Conservation (phyloP, 2,329 filamentous ascomycete genomes). For the Penicillium sp. region DNA sequence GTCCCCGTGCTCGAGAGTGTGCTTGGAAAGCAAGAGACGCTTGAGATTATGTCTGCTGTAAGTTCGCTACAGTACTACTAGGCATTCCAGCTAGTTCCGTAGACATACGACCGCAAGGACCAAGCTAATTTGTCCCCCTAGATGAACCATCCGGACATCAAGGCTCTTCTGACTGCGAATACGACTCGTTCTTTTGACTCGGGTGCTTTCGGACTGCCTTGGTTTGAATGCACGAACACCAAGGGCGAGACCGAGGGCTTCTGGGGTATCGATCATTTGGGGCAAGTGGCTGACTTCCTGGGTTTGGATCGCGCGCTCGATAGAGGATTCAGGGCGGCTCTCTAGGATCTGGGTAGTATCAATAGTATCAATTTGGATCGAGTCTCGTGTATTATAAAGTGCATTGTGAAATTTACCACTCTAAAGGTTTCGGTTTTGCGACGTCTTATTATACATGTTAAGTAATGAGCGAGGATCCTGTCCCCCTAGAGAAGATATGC, state of each 20-base stretch:
- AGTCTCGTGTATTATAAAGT: background rate
- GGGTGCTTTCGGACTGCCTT: conserved; percentile 62
- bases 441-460: background rate
- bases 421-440: background rate
- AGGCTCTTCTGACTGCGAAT: conserved; percentile 49
- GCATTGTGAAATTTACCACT: background rate
- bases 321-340: conserved; percentile 30
- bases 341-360: conserved; percentile 16
- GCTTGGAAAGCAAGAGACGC: conserved; percentile 48
- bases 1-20: conserved; percentile 45
- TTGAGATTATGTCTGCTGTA: conserved; percentile 46
- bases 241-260: conserved; percentile 56
- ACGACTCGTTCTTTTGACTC: conserved; percentile 56
- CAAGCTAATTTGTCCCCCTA: conserved; percentile 5
- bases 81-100: background rate
- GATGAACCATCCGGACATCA: conserved; percentile 42
- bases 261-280: conserved; percentile 63
- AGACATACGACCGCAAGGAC: background rate
- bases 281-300: conserved; percentile 54
- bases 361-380: background rate
- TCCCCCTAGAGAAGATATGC: background rate
- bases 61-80: background rate
- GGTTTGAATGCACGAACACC: conserved; percentile 57
- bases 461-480: conserved; percentile 3
- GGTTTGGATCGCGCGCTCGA: conserved; percentile 46